Evolutionary conservation across 1,284 basidiomycete species (phyloP).

Genomic region (Mycosarcoma maydis): DNA sequence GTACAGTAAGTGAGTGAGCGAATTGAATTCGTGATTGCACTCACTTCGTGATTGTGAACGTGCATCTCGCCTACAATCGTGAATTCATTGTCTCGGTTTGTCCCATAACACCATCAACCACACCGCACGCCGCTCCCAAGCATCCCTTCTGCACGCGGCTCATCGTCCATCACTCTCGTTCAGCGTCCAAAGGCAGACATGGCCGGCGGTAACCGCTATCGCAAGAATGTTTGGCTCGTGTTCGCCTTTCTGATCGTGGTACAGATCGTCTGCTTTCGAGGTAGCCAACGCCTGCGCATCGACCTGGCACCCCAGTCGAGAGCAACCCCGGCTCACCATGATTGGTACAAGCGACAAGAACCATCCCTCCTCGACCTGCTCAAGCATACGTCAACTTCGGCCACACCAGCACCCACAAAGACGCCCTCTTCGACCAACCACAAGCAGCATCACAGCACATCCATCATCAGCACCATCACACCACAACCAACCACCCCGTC

Average conservation of each 20-base stretch:
- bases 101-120: too few relatives aligned
- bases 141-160: background rate
- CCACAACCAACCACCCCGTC: conserved; percentile 4
- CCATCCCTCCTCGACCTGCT: background rate
- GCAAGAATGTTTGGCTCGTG: conserved; percentile 47
- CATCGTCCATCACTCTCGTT: background rate
- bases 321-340: background rate
- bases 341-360: conserved; percentile 13
- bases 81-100: too few relatives aligned
- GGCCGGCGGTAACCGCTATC: conserved; percentile 37
- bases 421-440: conserved; percentile 9
- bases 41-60: too few relatives aligned
- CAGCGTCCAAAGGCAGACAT: conserved; percentile 17
- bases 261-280: conserved; percentile 47
- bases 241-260: conserved; percentile 48
- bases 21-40: too few relatives aligned
- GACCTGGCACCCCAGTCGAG: conserved; percentile 10
- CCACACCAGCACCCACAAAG: background rate
- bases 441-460: conserved; percentile 6
- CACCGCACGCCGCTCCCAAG: too few relatives aligned
- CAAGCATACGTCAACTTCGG: conserved; percentile 9
- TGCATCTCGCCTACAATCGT: too few relatives aligned
- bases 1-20: too few relatives aligned
- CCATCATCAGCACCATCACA: conserved; percentile 1
- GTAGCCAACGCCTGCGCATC: conserved; percentile 21